Percentiles rank a stretch among this genome's conserved stretches.
These are phyloP conservation scores for Penicillium concentricum DNA, from an alignment of 2,329 filamentous ascomycete species.

Conservation along the genomic window DNA sequence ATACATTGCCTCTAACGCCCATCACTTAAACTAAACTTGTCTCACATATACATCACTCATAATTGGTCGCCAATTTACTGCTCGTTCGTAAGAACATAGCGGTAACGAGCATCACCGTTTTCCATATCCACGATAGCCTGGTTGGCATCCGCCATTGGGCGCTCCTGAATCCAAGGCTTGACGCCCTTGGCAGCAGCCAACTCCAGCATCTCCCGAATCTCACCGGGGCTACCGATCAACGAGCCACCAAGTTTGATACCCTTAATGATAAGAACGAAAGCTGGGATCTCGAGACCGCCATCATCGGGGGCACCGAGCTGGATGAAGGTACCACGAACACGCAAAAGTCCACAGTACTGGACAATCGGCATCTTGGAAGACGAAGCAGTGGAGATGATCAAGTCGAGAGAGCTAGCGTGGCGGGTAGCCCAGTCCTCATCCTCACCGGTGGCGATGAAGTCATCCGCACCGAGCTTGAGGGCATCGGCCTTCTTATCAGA, in stretches of 20 bases:
- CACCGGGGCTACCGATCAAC: conserved; percentile 39
- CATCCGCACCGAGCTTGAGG: conserved; percentile 54
- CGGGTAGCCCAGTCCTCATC: conserved; percentile 53
- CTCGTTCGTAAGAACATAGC: conserved; percentile 46
- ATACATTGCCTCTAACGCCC: not conserved
- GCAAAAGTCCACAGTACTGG: conserved; percentile 17
- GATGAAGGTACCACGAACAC: conserved; percentile 44
- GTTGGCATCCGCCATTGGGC: conserved; percentile 45
- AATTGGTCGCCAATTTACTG: conserved; percentile 5
- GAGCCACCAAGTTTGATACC: conserved; percentile 50
- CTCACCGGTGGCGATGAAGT: conserved; percentile 57
- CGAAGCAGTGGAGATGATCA: conserved; percentile 58
- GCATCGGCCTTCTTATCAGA: conserved; percentile 54
- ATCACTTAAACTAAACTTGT: not conserved
- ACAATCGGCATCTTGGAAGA: conserved; percentile 43
- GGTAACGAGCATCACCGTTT: conserved; percentile 43
- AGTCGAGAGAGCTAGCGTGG: conserved; percentile 50
- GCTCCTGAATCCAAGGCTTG: conserved; percentile 42
- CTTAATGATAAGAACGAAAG: conserved; percentile 56
- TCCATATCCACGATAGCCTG: conserved; percentile 44
- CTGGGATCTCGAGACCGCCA: conserved; percentile 51
- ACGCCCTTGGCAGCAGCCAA: conserved; percentile 41
- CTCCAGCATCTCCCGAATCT: conserved; percentile 47
- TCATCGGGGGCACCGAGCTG: conserved; percentile 67
- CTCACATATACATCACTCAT: not conserved